phyloP scores from a whole-genome alignment of 1,284 basidiomycete genomes.

The Golubevia pallescens region DNA sequence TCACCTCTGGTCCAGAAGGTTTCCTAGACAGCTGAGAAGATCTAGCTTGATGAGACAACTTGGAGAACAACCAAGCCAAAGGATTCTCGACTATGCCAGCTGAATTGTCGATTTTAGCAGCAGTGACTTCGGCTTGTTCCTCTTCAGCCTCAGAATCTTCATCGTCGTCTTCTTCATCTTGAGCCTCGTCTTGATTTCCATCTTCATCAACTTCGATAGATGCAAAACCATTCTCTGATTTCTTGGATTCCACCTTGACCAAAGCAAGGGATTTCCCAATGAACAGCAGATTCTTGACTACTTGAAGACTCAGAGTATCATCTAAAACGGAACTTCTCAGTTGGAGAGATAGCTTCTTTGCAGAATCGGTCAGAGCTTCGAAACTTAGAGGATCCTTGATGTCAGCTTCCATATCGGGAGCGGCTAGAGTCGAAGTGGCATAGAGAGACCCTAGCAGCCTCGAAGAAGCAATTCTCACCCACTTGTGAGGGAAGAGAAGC shows the following conservation, averaged over 20 bases:
- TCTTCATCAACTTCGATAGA: background rate
- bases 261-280: slow-evolving; percentile 23
- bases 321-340: slow-evolving; percentile 38
- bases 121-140: slow-evolving; percentile 7
- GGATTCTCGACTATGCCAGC: slow-evolving; percentile 23
- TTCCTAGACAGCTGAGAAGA: slow-evolving; percentile 10
- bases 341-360: slow-evolving; percentile 47
- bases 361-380: slow-evolving; percentile 29
- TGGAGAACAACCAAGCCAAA: slow-evolving; percentile 49
- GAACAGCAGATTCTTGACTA: slow-evolving; percentile 57
- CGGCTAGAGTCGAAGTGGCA: slow-evolving; percentile 11
- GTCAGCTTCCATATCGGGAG: slow-evolving; percentile 19
- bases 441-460: slow-evolving; percentile 48
- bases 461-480: slow-evolving; percentile 47
- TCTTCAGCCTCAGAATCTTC: slow-evolving; percentile 16
- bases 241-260: background rate
- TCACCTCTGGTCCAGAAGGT: too few species aligned
- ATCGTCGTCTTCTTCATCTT: slow-evolving; percentile 10
- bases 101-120: slow-evolving; percentile 13
- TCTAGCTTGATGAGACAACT: slow-evolving; percentile 53
- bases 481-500: slow-evolving; percentile 58
- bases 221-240: background rate
- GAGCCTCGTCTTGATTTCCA: background rate
- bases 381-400: slow-evolving; percentile 22
- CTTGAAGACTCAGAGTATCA: slow-evolving; percentile 46